phyloP scores from a whole-genome alignment of 106 monocot genomes.

The Amphibolis antarctica region DNA sequence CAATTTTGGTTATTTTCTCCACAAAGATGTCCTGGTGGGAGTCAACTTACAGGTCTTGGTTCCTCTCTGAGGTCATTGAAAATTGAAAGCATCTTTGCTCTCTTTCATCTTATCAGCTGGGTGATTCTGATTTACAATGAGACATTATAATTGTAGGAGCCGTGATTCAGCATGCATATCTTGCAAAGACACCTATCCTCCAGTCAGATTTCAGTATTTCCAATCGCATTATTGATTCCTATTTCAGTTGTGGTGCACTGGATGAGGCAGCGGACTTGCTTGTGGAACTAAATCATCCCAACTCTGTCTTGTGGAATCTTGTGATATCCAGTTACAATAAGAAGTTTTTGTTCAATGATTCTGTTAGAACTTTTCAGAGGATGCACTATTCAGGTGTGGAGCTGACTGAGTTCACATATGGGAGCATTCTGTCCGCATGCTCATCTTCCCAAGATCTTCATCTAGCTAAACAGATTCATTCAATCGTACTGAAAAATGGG shows the following conservation, averaged over 20 bases:
- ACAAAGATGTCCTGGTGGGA: neutral
- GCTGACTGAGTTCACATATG: conserved; percentile 33
- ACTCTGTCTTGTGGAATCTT: conserved; percentile 27
- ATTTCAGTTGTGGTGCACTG: neutral
- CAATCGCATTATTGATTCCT: conserved; percentile 4
- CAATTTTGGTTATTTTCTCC: neutral
- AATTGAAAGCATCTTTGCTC: neutral
- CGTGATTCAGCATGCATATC: neutral
- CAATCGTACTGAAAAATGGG: conserved; percentile 42
- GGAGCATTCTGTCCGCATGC: conserved; percentile 40
- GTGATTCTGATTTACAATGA: neutral
- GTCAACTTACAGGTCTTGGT: no score
- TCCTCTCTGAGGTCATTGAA: neutral
- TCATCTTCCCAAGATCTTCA: conserved; percentile 4
- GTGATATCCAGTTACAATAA: conserved; percentile 14
- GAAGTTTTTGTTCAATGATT: conserved; percentile 5
- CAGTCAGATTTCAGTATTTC: neutral
- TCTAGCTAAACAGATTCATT: conserved; percentile 29
- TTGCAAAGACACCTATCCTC: conserved; percentile 5
- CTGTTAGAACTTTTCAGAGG: conserved; percentile 14
- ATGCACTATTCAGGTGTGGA: conserved; percentile 11
- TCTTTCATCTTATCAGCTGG: neutral
- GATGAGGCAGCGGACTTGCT: conserved; percentile 25
- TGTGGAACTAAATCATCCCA: conserved; percentile 28
- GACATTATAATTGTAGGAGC: neutral